These are phyloP conservation scores for peach (Prunus persica) DNA, from an alignment of 306 rosid species.

Conservation along the genomic window DNA sequence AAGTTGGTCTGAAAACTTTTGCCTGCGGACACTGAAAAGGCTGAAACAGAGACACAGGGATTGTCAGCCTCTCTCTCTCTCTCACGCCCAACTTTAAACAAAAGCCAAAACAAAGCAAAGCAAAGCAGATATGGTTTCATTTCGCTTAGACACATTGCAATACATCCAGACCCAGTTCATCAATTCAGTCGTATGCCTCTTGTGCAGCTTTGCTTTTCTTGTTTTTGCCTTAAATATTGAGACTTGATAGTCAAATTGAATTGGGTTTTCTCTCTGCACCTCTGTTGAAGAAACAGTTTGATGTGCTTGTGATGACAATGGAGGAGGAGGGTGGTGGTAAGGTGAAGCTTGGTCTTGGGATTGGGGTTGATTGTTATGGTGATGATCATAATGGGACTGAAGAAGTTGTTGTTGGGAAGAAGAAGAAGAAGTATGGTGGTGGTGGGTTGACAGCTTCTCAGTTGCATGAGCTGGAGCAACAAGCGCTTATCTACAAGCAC, in stretches of 20 bases:
- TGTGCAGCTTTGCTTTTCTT: neutral
- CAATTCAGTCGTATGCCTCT: neutral
- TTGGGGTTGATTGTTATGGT: conserved; percentile 5
- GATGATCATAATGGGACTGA: neutral
- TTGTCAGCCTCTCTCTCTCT: conserved; percentile 3
- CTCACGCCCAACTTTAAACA: conserved; percentile 7
- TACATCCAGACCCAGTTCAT: neutral
- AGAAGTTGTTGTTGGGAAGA: too few relatives aligned
- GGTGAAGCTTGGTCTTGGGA: conserved; percentile 33
- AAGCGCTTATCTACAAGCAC: conserved; percentile 55
- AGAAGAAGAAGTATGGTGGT: conserved; percentile 14
- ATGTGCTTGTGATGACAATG: neutral
- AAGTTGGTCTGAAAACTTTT: conserved; percentile 1
- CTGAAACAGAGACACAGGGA: neutral
- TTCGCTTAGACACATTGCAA: neutral
- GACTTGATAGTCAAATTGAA: neutral
- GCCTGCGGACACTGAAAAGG: conserved; percentile 16
- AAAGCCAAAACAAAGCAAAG: neutral
- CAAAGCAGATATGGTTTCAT: neutral
- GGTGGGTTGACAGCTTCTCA: conserved; percentile 45
- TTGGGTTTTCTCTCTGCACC: neutral
- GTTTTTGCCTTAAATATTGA: neutral
- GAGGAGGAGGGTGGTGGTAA: neutral
- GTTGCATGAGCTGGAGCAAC: conserved; percentile 59
- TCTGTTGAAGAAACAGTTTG: neutral